Base-by-base conservation (phyloP, 2,329 filamentous ascomycete genomes). In the Leptographium flavum region DNA sequence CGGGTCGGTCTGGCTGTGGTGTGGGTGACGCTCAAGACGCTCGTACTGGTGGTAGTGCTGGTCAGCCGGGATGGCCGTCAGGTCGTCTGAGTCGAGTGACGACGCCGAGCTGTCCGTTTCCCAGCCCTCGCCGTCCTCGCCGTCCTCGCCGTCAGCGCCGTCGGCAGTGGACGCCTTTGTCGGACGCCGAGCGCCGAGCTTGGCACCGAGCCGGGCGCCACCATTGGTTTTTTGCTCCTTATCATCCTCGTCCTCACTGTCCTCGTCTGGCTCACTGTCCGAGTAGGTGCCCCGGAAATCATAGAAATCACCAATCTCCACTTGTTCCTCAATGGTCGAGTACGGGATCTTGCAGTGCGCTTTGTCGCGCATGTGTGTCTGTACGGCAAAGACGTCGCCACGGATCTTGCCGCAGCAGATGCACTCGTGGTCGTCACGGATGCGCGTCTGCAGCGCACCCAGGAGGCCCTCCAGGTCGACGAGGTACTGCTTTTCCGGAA, bases 281-380 rank as follows among this genome's bases (percentile, higher is more conserved):
- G 87, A 92, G 61, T 98, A 98, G 1, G 92, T 94, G 64, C 84
- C 85, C 52, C 85, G 76, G 72, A 98, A 98, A 59, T 98, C 92
- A 63, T 98, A 98, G 62, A 86, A 95, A 52, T 96, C 86, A 46
- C 92, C 92, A 57, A 98, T 86, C 46, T 93, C 87, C 27, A 96
- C 74, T 66, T 95, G 87, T 58, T 96, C 87, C 31, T 83, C 81
- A 58, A 95, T 86, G 0, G 80, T 82, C 43, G 81, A 79, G 61
- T 90, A 98, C 0, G 87, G 88, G 54, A 98, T 93, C 74, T 88
- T 94, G 73, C 90, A 96, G 64, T 98, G 92, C 1, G 87, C 83
- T 59, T 87, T 90, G 60, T 98, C 92, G 38, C 87, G 81, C 92
- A 98, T 98, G 61, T 98, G 92, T 1, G 88, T 95, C 59, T 95